Evolutionary conservation across 768 basidiomycete species (phyloP), one percentile per base, ranked within the genome.

Genomic region (Coprinopsis marcescibilis): DNA sequence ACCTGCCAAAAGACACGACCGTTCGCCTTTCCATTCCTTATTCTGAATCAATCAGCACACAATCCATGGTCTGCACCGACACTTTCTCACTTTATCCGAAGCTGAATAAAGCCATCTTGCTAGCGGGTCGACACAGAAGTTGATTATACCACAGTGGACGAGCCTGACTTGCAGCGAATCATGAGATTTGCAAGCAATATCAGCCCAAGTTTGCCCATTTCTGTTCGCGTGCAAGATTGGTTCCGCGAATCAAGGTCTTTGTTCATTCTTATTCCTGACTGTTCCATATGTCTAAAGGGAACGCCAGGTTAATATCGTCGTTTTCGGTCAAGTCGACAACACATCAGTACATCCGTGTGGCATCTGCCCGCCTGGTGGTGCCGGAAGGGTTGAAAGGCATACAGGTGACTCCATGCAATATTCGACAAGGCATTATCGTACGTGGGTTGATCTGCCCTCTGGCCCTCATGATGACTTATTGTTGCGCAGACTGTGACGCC

Each of bases 221-320:
- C 86, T 2, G 88, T 97, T 48, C 96, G 94, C 48, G 95, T 98
- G 0, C 89, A 97, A 64, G 96, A 99, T 61, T 94, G 91, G 64
- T 97, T 98, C 71, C 81, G 95, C 17, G 85, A 85, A 21, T 71
- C 79, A 46, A 83, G 81, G 95, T 92, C 29, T 35, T 73, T 45
- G 32, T 26, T 48, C 2, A 35, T 26, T 25, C 2, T 10, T 6
- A 21, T 10, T 44, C 12, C 19, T 45, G 34, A 2, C 13, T 27
- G 33, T 36, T 40, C 30, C 26, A 40, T 41, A 15, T 49, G 20
- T 43, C 52, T 37, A 19, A 17, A 27, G 33, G 26, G 15, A 23
- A 4, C 45, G 14, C 12, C 51, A 97, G 95, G 52, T 66, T 97
- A 3, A 81, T 97, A 54, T 94, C 90, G 3, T 87, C 85, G 59